phyloP scores from a whole-genome alignment of 139 green algal species.

The Chloropicon primus region DNA sequence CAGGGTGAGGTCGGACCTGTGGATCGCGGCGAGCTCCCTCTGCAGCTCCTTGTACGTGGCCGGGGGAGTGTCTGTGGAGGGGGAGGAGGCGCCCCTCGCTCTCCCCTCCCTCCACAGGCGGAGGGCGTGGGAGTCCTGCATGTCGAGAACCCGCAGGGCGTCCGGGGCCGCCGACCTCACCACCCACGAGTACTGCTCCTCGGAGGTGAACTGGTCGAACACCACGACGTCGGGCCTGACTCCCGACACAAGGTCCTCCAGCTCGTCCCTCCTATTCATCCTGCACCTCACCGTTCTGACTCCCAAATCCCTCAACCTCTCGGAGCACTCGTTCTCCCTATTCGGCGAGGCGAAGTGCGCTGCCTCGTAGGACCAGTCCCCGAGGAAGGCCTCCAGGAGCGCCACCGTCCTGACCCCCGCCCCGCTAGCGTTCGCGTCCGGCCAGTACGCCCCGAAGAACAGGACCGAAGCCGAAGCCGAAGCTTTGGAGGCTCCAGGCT shows the following conservation, averaged over 20 bases:
- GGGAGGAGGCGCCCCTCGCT: not conserved
- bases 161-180: not conserved
- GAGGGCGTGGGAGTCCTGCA: not conserved
- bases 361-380: not conserved
- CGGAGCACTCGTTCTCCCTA: not conserved
- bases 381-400: not conserved
- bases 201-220: not conserved
- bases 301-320: not conserved
- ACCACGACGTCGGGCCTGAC: not conserved
- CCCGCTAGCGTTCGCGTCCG: not conserved
- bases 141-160: not conserved
- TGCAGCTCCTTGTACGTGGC: not conserved
- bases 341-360: not conserved
- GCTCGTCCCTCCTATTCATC: not conserved
- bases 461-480: no score
- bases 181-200: not conserved
- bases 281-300: not conserved
- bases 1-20: not conserved
- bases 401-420: not conserved
- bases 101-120: not conserved
- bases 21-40: not conserved
- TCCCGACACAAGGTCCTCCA: not conserved
- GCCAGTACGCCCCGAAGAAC: not conserved
- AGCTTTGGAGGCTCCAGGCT: no score
- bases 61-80: not conserved